A percentile compares a stretch with the other conserved stretches of the same genome.
Evolutionary conservation across 192 early-diverging fungal genomes (phyloP).

Genomic region (Phlyctochytrium bullatum): DNA sequence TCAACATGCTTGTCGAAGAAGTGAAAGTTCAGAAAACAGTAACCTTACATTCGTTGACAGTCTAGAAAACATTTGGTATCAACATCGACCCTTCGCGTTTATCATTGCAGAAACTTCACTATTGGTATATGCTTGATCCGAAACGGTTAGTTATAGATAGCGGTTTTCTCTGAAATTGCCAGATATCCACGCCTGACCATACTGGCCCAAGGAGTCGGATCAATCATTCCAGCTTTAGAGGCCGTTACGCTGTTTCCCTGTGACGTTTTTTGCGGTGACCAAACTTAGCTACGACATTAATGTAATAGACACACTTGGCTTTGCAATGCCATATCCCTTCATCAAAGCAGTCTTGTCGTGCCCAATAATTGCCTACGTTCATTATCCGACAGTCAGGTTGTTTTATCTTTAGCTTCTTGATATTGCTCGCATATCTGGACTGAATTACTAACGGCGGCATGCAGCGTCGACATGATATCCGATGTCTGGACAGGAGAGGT

Average conservation of each 20-base stretch:
- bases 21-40: neutral
- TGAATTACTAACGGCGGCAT: no score
- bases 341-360: constrained; percentile 54
- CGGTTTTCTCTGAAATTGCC: neutral
- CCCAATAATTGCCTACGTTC: constrained; percentile 77
- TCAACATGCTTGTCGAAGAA: constrained; percentile 48
- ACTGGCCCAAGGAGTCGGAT: constrained; percentile 82
- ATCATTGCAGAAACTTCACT: constrained; percentile 62
- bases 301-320: constrained; percentile 85
- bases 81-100: constrained; percentile 53
- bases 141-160: constrained; percentile 42
- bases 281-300: neutral
- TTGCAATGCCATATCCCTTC: constrained; percentile 89
- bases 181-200: constrained; percentile 82
- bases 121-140: constrained; percentile 69
- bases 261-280: constrained; percentile 77
- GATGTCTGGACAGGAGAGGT: constrained; percentile 62
- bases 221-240: constrained; percentile 71
- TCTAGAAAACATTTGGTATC: constrained; percentile 68
- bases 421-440: neutral
- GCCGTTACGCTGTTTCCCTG: constrained; percentile 67
- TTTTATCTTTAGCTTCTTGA: constrained; percentile 19
- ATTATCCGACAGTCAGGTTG: constrained; percentile 89
- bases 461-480: constrained; percentile 82
- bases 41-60: neutral